Percentiles rank a stretch among this genome's conserved stretches.
phyloP scores from a whole-genome alignment of 2,329 filamentous ascomycete genomes.

The Phialophora chinensis region DNA sequence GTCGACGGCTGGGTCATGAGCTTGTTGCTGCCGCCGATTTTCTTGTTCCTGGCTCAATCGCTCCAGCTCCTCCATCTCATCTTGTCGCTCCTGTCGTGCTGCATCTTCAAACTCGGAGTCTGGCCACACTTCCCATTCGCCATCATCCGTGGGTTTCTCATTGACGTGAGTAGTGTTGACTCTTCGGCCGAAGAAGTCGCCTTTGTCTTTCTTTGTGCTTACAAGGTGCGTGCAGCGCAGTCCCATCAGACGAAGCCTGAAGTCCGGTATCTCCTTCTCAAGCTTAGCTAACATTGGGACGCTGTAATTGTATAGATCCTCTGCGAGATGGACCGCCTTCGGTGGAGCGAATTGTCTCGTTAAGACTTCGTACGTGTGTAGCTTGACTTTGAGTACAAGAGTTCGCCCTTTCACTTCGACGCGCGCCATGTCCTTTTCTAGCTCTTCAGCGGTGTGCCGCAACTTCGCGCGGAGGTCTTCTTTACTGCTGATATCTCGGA shows the following conservation, averaged over 20 bases:
- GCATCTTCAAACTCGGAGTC: conserved; percentile 70
- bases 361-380: conserved; percentile 91
- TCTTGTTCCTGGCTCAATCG: conserved; percentile 64
- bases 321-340: conserved; percentile 72
- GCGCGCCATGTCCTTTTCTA: conserved; percentile 81
- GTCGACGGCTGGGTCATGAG: conserved; percentile 27
- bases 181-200: conserved; percentile 73
- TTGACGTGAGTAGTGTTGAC: conserved; percentile 29
- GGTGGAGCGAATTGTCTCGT: conserved; percentile 80
- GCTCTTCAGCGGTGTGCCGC: conserved; percentile 77
- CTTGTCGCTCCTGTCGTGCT: conserved; percentile 64
- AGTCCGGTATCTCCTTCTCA: conserved; percentile 78
- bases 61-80: conserved; percentile 67
- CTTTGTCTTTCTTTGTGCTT: conserved; percentile 81
- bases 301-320: conserved; percentile 82
- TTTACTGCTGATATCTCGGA: conserved; percentile 76
- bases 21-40: conserved; percentile 31
- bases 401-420: conserved; percentile 90
- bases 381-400: conserved; percentile 86
- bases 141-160: conserved; percentile 50
- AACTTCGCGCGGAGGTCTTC: conserved; percentile 76
- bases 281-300: conserved; percentile 84
- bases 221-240: conserved; percentile 85
- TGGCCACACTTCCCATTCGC: conserved; percentile 71
- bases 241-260: conserved; percentile 86